A percentile compares a stretch with the other conserved stretches of the same genome.
phyloP scores from a whole-genome alignment of 2,329 filamentous ascomycete genomes.

The Alternaria novae-zelandiae region DNA sequence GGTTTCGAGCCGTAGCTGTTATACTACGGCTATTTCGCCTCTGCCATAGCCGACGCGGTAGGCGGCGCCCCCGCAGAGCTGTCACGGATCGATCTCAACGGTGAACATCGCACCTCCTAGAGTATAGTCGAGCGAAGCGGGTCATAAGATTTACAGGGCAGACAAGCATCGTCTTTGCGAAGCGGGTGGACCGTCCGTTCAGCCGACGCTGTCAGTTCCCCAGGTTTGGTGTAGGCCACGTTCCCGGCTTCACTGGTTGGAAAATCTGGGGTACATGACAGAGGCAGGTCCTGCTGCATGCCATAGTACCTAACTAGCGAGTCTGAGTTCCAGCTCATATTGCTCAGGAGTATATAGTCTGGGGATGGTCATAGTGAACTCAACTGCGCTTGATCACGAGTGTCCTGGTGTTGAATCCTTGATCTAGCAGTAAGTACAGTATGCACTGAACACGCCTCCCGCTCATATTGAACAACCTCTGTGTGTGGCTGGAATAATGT shows the following conservation, averaged over 20 bases:
- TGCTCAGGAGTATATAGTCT: not conserved
- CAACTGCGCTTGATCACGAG: not conserved
- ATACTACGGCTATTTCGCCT: conserved; percentile 13
- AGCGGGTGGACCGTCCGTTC: conserved; percentile 17
- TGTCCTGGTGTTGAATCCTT: conserved; percentile 11
- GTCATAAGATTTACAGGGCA: conserved; percentile 16
- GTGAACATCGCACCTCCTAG: conserved; percentile 4
- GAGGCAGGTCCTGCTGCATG: conserved; percentile 1
- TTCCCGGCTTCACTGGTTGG: conserved; percentile 15
- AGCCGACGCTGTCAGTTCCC: conserved; percentile 14
- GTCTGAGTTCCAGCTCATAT: conserved; percentile 6
- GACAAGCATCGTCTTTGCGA: conserved; percentile 1
- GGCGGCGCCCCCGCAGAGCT: conserved; percentile 6
- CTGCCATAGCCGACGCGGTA: conserved; percentile 17
- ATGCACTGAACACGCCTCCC: not conserved
- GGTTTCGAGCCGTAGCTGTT: conserved; percentile 12
- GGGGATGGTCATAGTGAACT: conserved; percentile 1
- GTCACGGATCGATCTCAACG: conserved; percentile 16
- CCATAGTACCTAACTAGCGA: conserved; percentile 4
- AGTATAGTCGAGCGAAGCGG: conserved; percentile 10
- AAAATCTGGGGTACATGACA: conserved; percentile 15
- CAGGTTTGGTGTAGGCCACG: conserved; percentile 7
- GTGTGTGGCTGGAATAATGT: not conserved
- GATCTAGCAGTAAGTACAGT: conserved; percentile 6
- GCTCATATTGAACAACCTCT: not conserved